These are phyloP conservation scores for Amphicarpaea edgeworthii DNA, from an alignment of 306 rosid genomes.

Conservation along the genomic window DNA sequence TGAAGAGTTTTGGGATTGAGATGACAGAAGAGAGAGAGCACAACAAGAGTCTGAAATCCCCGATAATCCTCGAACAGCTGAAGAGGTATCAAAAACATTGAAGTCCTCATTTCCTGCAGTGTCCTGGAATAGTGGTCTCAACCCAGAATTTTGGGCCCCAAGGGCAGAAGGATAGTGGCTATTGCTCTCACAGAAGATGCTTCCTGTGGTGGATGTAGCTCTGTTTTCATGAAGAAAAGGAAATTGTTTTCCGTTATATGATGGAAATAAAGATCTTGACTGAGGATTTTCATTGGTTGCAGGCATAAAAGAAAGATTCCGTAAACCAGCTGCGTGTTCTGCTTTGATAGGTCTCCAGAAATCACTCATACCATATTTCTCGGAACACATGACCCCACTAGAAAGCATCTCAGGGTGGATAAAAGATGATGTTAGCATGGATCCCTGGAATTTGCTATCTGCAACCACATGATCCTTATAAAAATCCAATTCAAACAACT, in stretches of 20 bases:
- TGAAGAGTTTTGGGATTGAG: slow-evolving; percentile 78
- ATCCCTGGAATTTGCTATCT: slow-evolving; percentile 67
- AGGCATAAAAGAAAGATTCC: slow-evolving; percentile 56
- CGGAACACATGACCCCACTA: slow-evolving; percentile 51
- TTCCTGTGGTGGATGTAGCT: slow-evolving; percentile 53
- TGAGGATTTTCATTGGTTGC: slow-evolving; percentile 53
- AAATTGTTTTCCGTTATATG: slow-evolving; percentile 57
- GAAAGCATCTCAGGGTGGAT: slow-evolving; percentile 76
- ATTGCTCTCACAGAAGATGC: slow-evolving; percentile 57
- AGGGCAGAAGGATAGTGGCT: slow-evolving; percentile 50
- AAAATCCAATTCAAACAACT: slow-evolving; percentile 25
- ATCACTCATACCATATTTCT: slow-evolving; percentile 56
- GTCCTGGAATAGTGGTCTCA: slow-evolving; percentile 54
- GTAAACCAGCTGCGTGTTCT: slow-evolving; percentile 54
- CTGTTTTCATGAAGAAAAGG: slow-evolving; percentile 63
- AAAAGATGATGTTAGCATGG: slow-evolving; percentile 59
- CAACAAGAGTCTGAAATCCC: slow-evolving; percentile 70
- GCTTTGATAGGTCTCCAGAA: slow-evolving; percentile 59
- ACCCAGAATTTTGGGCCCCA: slow-evolving; percentile 50
- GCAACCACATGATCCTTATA: slow-evolving; percentile 46
- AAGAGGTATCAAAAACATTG: slow-evolving; percentile 58
- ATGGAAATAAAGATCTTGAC: slow-evolving; percentile 56
- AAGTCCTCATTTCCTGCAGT: slow-evolving; percentile 66
- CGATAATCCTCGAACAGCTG: slow-evolving; percentile 62
- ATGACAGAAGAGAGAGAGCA: slow-evolving; percentile 99